These are phyloP conservation scores for Emmonsiellopsis sp. DNA, from an alignment of 2,329 filamentous ascomycete species.

Conservation along the genomic window DNA sequence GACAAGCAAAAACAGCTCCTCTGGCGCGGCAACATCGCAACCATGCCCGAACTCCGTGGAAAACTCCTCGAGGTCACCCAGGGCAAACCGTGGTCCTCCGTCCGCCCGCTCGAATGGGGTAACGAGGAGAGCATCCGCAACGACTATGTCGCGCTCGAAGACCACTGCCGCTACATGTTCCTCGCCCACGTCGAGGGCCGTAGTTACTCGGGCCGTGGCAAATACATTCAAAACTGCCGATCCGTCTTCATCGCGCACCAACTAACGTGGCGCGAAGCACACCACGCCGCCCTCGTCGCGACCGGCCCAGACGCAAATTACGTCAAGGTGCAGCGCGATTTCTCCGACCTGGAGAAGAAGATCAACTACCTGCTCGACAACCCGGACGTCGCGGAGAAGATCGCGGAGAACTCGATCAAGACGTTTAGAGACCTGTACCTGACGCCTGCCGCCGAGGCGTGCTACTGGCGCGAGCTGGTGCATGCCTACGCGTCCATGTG, in stretches of 20 bases:
- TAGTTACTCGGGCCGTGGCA: constrained; percentile 45
- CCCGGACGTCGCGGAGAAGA: constrained; percentile 35
- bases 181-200: constrained; percentile 45
- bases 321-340: constrained; percentile 42
- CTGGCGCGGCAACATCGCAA: constrained; percentile 39
- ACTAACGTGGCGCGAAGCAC: constrained; percentile 40
- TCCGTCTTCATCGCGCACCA: constrained; percentile 42
- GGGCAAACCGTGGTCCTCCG: constrained; percentile 38
- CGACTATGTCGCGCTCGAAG: constrained; percentile 40
- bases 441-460: constrained; percentile 45
- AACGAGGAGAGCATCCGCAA: constrained; percentile 27
- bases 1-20: constrained; percentile 38
- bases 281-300: constrained; percentile 37
- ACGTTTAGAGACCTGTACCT: constrained; percentile 45
- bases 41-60: constrained; percentile 28
- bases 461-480: constrained; percentile 45
- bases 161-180: constrained; percentile 47
- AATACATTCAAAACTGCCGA: constrained; percentile 44
- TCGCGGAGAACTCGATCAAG: constrained; percentile 40
- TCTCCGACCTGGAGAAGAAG: constrained; percentile 44
- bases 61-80: constrained; percentile 29
- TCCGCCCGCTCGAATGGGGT: constrained; percentile 33
- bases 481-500: constrained; percentile 27
- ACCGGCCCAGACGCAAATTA: constrained; percentile 41
- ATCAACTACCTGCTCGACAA: constrained; percentile 36